Evolutionary conservation across 805 yeast species (phyloP).

Genomic region (Yamadazyma nakazawae): DNA sequence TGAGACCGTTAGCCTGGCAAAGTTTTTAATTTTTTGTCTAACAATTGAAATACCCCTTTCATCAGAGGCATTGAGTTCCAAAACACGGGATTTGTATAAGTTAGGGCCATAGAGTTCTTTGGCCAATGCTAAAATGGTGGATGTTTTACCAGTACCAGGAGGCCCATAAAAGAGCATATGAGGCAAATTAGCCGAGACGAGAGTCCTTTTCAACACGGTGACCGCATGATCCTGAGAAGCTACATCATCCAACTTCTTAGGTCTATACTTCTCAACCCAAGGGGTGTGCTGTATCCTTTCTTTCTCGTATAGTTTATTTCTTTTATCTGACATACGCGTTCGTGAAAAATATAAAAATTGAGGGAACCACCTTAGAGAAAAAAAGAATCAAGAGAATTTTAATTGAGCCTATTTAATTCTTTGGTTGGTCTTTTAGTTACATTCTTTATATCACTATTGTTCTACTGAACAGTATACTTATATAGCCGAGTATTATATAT

Average conservation of each 20-base stretch:
- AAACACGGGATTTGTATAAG: conserved; percentile 63
- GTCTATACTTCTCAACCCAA: conserved; percentile 95
- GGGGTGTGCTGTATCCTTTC: conserved; percentile 59
- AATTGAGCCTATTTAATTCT: no score
- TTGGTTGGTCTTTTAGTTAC: no score
- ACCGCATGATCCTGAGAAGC: conserved; percentile 92
- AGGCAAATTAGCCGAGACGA: conserved; percentile 80
- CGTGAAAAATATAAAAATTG: neutral
- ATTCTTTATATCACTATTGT: no score
- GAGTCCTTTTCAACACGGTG: conserved; percentile 71
- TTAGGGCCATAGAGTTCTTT: conserved; percentile 73
- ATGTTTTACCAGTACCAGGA: conserved; percentile 91
- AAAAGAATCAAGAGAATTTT: no score
- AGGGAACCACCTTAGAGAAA: neutral
- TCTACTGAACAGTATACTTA: neutral
- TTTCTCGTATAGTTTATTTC: conserved; percentile 26
- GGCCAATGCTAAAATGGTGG: conserved; percentile 81
- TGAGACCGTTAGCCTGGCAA: conserved; percentile 82
- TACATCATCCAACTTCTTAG: conserved; percentile 79
- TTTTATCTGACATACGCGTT: conserved; percentile 5
- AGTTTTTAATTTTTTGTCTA: conserved; percentile 78
- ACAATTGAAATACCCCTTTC: conserved; percentile 89
- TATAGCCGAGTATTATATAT: no score
- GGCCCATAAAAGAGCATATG: conserved; percentile 93
- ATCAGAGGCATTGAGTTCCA: conserved; percentile 86